A percentile compares a stretch with the other conserved stretches of the same genome.
phyloP scores from a whole-genome alignment of 768 basidiomycete species.

The Lactarius hatsudake region DNA sequence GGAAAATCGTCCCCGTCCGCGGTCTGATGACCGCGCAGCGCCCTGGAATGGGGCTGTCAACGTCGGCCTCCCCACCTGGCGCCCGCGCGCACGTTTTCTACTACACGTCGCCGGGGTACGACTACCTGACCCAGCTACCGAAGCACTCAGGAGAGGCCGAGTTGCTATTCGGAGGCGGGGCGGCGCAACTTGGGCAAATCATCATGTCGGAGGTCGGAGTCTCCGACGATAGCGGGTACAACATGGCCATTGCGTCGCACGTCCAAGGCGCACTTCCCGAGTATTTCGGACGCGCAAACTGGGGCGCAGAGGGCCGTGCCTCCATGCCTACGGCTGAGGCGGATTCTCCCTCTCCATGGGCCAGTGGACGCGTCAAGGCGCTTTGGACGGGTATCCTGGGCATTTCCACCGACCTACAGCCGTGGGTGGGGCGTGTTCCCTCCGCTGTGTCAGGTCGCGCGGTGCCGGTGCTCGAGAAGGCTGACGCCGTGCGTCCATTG shows the following conservation, averaged over 20 bases:
- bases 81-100: conserved; percentile 59
- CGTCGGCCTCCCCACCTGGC: conserved; percentile 34
- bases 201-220: conserved; percentile 34
- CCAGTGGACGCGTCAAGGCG: conserved; percentile 48
- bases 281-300: conserved; percentile 49
- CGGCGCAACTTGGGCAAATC: conserved; percentile 35
- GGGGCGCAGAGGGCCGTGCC: conserved; percentile 41
- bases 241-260: conserved; percentile 40
- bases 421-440: conserved; percentile 72
- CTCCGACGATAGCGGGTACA: conserved; percentile 38
- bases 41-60: conserved; percentile 41
- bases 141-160: conserved; percentile 28
- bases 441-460: conserved; percentile 40
- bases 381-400: conserved; percentile 66
- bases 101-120: conserved; percentile 45
- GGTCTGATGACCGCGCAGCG: conserved; percentile 65
- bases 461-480: conserved; percentile 2
- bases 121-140: conserved; percentile 66
- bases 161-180: conserved; percentile 69
- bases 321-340: conserved; percentile 35
- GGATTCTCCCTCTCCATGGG: conserved; percentile 35
- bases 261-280: conserved; percentile 49
- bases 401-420: conserved; percentile 55
- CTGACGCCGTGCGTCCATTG: not conserved
- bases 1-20: conserved; percentile 59